Evolutionary conservation across 2,329 filamentous ascomycete genomes (phyloP).

Genomic region (Zasmidium angulare): DNA sequence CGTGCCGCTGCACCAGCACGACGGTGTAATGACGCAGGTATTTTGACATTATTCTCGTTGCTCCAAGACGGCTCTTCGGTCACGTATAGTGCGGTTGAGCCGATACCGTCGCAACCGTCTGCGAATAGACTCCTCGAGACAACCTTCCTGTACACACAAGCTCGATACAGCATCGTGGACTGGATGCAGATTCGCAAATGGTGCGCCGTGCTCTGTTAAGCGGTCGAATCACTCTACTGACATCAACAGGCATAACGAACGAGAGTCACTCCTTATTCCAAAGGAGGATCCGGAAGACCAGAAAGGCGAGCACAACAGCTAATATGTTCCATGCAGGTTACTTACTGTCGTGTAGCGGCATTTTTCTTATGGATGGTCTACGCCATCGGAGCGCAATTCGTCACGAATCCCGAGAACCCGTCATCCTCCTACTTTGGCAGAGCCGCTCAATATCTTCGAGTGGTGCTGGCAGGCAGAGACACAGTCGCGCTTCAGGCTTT

Average conservation of each 20-base stretch:
- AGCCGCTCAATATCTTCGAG: background rate
- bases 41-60: background rate
- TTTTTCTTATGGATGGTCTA: background rate
- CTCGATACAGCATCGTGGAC: background rate
- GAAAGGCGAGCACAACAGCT: no score
- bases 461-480: no score
- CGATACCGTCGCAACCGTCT: background rate
- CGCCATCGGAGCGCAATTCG: background rate
- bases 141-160: background rate
- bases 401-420: background rate
- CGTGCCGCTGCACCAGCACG: no score
- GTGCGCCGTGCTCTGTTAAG: no score
- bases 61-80: background rate
- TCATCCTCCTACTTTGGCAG: background rate
- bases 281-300: no score
- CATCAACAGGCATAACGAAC: background rate
- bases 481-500: no score
- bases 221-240: no score
- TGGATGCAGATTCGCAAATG: background rate
- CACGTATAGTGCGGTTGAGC: background rate
- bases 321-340: no score
- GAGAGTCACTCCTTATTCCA: background rate
- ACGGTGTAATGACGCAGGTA: background rate
- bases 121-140: background rate
- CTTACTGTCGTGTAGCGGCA: background rate